Evolutionary conservation across 352 stramenopile species (phyloP), one percentile per base, ranked within the genome.

Genomic region (Globisporangium rhizosaccharum): DNA sequence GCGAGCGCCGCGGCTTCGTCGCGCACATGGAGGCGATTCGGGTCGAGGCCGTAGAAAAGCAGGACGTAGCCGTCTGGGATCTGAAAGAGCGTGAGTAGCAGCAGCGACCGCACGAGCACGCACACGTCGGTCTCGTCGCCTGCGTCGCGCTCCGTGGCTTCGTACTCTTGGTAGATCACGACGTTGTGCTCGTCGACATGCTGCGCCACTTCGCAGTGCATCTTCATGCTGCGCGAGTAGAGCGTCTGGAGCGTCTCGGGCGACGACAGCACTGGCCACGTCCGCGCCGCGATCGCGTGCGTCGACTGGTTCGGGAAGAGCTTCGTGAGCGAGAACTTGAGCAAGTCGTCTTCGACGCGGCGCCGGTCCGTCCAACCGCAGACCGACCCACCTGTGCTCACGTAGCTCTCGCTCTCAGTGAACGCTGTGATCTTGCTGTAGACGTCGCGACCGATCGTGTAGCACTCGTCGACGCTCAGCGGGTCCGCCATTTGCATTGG

Each of bases 61-160:
- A 68, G 68, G 55, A 75, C 61, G 45, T 61, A 70, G 18, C 71
- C 71, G 23, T 69, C 46, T n/a, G 65, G 53, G 39, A 70, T 68
- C 44, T 71, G 42, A 26, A 82, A 74, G 14, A 72, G 71, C 20
- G 73, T 75, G 37, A 67, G 63, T 17, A 82, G 56, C 18, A 79
- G 11, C 33, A 79, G 62, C 2, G 68, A 50, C 65, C 68, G 61
- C 41, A 63, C 61, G 15, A 62, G 47, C 37, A 73, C 65, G 25
- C 65, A 36, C 20, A 59, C 47, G 52, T 62, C 58, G n/a, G 53
- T 67, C 7, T 17, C 39, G 15, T n/a, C 39, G 44, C 30, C 44
- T 18, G 49, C 2, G 52, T 74, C 57, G 42, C 57, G 54, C 53
- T 73, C 62, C 11, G 46, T 58, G 0, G 66, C 68, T 47, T 74